A percentile compares a stretch with the other conserved stretches of the same genome.
Evolutionary conservation across 2,329 filamentous ascomycete species (phyloP).

Genomic region (Penicillium sclerotiorum): DNA sequence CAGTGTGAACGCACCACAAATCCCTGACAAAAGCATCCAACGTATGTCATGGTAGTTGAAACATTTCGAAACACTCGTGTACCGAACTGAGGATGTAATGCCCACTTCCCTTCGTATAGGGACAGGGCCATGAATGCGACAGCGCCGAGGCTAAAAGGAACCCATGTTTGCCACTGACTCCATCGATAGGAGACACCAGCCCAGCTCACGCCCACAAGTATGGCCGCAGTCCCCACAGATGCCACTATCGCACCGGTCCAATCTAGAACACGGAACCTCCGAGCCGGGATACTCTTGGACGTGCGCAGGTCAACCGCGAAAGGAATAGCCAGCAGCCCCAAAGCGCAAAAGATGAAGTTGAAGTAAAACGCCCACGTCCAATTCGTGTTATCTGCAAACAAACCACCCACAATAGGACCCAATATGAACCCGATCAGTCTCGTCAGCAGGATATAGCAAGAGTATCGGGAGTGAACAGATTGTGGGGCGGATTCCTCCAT

Average conservation of each 20-base stretch:
- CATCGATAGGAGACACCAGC: constrained; percentile 45
- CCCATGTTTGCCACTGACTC: constrained; percentile 42
- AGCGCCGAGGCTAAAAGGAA: constrained; percentile 42
- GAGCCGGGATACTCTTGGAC: constrained; percentile 24
- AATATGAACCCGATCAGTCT: constrained; percentile 36
- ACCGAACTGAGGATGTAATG: constrained; percentile 40
- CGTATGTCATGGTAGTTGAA: constrained; percentile 42
- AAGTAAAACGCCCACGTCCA: constrained; percentile 36
- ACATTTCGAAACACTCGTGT: constrained; percentile 40
- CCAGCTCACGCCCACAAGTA: constrained; percentile 49
- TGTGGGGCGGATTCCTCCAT: constrained; percentile 46
- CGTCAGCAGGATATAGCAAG: constrained; percentile 33
- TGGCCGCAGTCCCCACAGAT: constrained; percentile 37
- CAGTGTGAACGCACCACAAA: constrained; percentile 46
- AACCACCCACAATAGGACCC: constrained; percentile 30
- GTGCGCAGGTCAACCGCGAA: constrained; percentile 33
- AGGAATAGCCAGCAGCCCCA: constrained; percentile 33
- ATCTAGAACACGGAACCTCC: constrained; percentile 37
- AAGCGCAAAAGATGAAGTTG: constrained; percentile 35
- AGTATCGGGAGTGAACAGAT: constrained; percentile 35
- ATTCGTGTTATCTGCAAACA: constrained; percentile 27
- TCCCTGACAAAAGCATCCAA: constrained; percentile 46
- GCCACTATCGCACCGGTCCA: constrained; percentile 49
- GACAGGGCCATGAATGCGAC: constrained; percentile 34
- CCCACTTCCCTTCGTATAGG: constrained; percentile 39